phyloP scores from a whole-genome alignment of 208 protist species.

The Leptomonas pyrrhocoris region DNA sequence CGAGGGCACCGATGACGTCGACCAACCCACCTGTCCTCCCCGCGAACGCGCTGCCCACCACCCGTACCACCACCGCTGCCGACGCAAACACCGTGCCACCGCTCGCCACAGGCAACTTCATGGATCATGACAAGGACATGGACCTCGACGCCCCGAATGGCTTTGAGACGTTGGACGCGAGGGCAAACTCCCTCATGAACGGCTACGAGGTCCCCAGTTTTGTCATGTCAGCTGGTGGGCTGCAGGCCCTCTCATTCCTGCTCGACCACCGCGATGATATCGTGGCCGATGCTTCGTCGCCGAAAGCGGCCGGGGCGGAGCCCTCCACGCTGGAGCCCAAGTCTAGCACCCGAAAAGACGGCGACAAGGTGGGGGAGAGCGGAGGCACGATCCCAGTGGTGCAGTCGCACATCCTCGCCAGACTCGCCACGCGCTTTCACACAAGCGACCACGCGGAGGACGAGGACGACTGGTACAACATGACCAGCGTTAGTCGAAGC shows the following conservation, averaged over 20 bases:
- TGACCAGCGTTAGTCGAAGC: background rate
- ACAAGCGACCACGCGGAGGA: background rate
- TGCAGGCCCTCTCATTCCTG: conserved; percentile 9
- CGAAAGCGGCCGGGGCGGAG: background rate
- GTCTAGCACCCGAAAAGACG: background rate
- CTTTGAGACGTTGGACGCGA: background rate
- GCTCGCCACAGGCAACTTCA: background rate
- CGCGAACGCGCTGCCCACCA: background rate
- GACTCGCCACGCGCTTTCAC: background rate
- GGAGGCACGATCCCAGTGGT: background rate
- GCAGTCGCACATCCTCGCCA: background rate
- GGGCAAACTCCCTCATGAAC: background rate
- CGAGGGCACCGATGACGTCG: background rate
- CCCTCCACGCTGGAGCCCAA: background rate
- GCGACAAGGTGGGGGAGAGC: background rate
- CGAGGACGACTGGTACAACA: conserved; percentile 7
- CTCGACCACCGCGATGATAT: conserved; percentile 3
- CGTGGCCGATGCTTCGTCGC: background rate
- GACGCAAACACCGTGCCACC: background rate
- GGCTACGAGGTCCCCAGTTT: conserved; percentile 5
- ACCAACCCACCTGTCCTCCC: background rate
- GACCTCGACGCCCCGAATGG: background rate
- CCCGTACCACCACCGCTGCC: background rate
- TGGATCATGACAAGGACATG: background rate
- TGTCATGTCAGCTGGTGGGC: conserved; percentile 13